Conservation (phyloP, 2,329 filamentous ascomycete species). For the Calonectria naviculata region DNA sequence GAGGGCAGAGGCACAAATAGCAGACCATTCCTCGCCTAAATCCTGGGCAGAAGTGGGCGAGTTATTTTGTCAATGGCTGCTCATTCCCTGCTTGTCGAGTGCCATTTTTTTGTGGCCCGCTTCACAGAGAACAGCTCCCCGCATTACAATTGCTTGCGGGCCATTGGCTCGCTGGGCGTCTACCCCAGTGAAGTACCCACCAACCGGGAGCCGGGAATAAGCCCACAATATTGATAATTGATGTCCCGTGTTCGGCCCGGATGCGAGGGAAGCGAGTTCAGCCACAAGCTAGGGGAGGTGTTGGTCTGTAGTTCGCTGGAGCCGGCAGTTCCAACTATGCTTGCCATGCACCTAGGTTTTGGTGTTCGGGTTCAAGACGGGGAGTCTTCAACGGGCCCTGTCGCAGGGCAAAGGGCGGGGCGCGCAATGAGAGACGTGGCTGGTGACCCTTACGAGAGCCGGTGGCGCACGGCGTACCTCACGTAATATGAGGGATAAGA, state of each 20-base stretch:
- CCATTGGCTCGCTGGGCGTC: conserved; percentile 26
- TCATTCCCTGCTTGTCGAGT: background rate
- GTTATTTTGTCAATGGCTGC: background rate
- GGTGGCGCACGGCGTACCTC: background rate
- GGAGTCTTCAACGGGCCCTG: background rate
- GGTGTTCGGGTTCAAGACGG: too few species aligned
- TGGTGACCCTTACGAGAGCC: background rate
- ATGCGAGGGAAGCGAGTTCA: background rate
- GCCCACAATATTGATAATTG: background rate
- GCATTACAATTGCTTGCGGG: conserved; percentile 39
- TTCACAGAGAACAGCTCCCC: conserved; percentile 29
- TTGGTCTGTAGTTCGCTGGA: too few species aligned
- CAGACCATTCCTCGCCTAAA: background rate
- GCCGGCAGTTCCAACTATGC: too few species aligned
- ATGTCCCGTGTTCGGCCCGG: background rate
- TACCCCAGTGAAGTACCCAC: conserved; percentile 21
- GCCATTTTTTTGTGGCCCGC: background rate
- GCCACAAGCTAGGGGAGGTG: background rate
- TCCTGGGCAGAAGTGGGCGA: background rate
- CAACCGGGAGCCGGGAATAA: conserved; percentile 16
- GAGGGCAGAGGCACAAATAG: background rate
- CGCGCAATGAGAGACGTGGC: background rate
- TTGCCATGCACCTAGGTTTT: background rate
- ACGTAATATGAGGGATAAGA: background rate
- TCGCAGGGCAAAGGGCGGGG: background rate